Base-by-base conservation (phyloP, 2,329 filamentous ascomycete genomes). In the Fusarium oxysporum region DNA sequence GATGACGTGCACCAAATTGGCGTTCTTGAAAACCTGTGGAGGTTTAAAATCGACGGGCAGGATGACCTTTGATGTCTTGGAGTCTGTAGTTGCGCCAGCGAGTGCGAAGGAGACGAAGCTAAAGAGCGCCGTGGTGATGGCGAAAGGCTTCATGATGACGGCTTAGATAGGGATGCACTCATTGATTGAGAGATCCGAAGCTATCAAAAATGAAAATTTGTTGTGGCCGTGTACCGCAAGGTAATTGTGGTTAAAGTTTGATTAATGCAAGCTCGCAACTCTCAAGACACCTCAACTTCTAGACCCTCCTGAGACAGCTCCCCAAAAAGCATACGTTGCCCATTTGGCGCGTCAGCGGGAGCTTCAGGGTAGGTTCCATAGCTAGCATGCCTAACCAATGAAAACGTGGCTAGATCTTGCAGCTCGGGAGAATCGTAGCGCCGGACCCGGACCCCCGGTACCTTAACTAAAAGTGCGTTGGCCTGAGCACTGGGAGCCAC, bases 21-120 rank as follows among this genome's bases (percentile, higher is more conserved):
- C 89, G 83, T 99, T 98, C 85, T 95, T 94, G 86, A 97, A 99
- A 75, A 95, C 93, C 81, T 94, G 93, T 19, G 95, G 92, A 60
- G 96, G 95, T 82, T 90, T 92, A 86, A 98, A 97, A 70, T 87
- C 87, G 76, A 89, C 82, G 47, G 91, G 90, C 69, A 90, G 85
- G 62, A 86, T 87, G 78, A 88, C 82, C 81, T 90, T 90, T 72
- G 90, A 88, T 64, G 88, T 86, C 75, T 87, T 84, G 65, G 83
- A 78, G 43, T 80, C 72, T 57, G 79, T 78, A 47, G 81, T 80
- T 68, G 79, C 78, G 78, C 76, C 77, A 68, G 83, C 82, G 68
- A 87, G 80, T 66, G 82, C 80, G 56, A 85, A 80, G 55, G 85
- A 86, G 76, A 90, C 81, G 79, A 91, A 85, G 79, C 90, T 90